Percentiles rank a stretch among this genome's conserved stretches.
Conservation (phyloP, 306 rosid species). For the Dalbergia cochinchinensis region DNA sequence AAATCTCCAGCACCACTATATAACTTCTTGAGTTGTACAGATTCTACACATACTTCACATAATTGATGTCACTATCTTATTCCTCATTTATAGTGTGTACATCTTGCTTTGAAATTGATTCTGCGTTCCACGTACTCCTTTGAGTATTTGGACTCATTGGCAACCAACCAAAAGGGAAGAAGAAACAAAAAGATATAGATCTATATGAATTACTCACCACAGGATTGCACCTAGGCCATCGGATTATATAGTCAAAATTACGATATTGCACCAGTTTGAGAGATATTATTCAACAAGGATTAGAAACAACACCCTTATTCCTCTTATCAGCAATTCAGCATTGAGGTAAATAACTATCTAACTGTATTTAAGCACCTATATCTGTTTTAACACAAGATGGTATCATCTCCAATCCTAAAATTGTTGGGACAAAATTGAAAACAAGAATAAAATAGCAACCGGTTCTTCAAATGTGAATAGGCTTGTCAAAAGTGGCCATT, state of each 20-base stretch:
- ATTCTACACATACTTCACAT: neutral
- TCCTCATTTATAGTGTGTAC: neutral
- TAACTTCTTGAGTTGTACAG: neutral
- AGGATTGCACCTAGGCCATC: neutral
- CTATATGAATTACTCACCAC: neutral
- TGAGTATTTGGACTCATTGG: neutral
- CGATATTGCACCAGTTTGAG: neutral
- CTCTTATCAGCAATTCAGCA: constrained; percentile 1
- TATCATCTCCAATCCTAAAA: constrained; percentile 47
- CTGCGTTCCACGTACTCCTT: neutral
- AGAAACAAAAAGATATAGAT: neutral
- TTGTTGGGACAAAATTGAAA: constrained; percentile 43
- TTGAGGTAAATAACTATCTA: constrained; percentile 22
- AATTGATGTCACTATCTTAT: neutral
- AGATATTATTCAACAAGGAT: constrained; percentile 47
- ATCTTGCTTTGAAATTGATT: neutral
- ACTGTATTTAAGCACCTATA: constrained; percentile 44
- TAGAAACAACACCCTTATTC: constrained; percentile 38
- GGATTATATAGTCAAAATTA: neutral
- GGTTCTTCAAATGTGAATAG: constrained; percentile 64
- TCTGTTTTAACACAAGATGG: constrained; percentile 44
- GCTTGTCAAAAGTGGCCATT: constrained; percentile 77
- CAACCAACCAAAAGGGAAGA: neutral
- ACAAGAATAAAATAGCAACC: constrained; percentile 7
- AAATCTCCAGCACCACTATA: neutral